Percentiles rank a stretch among this genome's conserved stretches.
Conservation (phyloP, 2,329 filamentous ascomycete genomes). For the Pyricularia sp. region DNA sequence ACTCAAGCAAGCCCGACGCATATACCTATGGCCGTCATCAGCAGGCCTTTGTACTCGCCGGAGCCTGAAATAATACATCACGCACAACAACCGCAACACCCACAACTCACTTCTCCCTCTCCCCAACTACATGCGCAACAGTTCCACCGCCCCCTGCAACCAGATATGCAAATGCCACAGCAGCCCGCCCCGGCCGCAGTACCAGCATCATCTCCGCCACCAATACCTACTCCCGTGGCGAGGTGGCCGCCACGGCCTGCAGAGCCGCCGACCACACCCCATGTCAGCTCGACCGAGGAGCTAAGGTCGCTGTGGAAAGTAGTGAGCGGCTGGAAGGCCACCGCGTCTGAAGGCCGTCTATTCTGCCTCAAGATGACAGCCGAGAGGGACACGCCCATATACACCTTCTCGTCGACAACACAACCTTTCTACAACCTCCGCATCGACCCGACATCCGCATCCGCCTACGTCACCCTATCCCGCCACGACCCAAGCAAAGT, state of each 20-base stretch:
- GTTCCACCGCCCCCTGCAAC: background rate
- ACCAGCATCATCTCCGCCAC: conserved; percentile 6
- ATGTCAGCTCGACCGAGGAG: conserved; percentile 44
- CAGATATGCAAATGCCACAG: conserved; percentile 1
- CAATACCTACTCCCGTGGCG: conserved; percentile 7
- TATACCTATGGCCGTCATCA: conserved; percentile 52
- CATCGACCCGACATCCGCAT: conserved; percentile 49
- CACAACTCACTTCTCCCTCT: conserved; percentile 1
- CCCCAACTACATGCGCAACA: background rate
- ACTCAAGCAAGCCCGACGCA: conserved; percentile 50
- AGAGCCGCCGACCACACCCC: conserved; percentile 32
- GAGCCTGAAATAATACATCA: conserved; percentile 10
- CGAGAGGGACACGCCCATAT: conserved; percentile 48
- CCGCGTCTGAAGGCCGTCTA: conserved; percentile 41
- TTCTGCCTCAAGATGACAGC: conserved; percentile 46
- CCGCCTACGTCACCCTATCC: conserved; percentile 45
- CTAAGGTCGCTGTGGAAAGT: conserved; percentile 56
- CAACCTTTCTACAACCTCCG: conserved; percentile 57
- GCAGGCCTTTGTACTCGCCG: conserved; percentile 47
- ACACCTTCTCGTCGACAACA: conserved; percentile 46
- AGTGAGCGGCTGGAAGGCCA: conserved; percentile 55
- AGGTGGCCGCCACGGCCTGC: conserved; percentile 15
- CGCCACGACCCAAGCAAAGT: conserved; percentile 47
- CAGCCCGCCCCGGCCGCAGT: background rate
- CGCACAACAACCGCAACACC: conserved; percentile 1